A percentile compares a stretch with the other conserved stretches of the same genome.
These are phyloP conservation scores for Medicago ruthenica DNA, from an alignment of 306 rosid genomes.

Conservation along the genomic window DNA sequence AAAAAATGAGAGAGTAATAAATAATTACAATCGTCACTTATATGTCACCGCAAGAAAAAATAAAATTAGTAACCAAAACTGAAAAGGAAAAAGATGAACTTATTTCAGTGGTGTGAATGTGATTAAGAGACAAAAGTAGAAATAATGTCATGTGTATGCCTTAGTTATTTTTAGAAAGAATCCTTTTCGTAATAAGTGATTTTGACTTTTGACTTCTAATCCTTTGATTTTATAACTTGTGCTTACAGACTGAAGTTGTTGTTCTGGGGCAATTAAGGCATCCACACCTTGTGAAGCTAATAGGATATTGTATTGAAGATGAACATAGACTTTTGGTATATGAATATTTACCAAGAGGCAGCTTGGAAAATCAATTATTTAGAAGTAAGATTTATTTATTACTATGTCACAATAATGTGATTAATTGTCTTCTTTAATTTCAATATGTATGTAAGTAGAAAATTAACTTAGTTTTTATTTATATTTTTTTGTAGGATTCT, in stretches of 20 bases:
- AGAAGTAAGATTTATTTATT: conserved; percentile 61
- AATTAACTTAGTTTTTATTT: not conserved
- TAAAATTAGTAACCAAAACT: no score
- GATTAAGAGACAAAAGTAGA: not conserved
- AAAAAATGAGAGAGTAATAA: no score
- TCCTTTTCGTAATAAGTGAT: not conserved
- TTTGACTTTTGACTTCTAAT: conserved; percentile 29
- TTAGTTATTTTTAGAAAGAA: not conserved
- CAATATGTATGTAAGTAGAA: not conserved
- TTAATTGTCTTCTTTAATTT: not conserved
- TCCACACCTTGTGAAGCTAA: conserved; percentile 87
- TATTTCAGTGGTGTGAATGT: not conserved
- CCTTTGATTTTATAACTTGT: conserved; percentile 11
- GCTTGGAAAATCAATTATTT: conserved; percentile 88
- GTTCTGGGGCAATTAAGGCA: conserved; percentile 86
- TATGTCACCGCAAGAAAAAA: no score
- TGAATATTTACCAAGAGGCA: conserved; percentile 94
- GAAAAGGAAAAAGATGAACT: no score
- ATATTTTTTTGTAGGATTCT: conserved; percentile 55
- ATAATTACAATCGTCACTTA: no score
- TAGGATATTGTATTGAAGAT: conserved; percentile 91
- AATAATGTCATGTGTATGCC: not conserved
- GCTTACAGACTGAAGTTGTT: conserved; percentile 80
- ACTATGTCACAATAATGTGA: not conserved
- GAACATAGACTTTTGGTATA: conserved; percentile 81